phyloP scores from a whole-genome alignment of 2,329 filamentous ascomycete species.

The Diatrype stigma region DNA sequence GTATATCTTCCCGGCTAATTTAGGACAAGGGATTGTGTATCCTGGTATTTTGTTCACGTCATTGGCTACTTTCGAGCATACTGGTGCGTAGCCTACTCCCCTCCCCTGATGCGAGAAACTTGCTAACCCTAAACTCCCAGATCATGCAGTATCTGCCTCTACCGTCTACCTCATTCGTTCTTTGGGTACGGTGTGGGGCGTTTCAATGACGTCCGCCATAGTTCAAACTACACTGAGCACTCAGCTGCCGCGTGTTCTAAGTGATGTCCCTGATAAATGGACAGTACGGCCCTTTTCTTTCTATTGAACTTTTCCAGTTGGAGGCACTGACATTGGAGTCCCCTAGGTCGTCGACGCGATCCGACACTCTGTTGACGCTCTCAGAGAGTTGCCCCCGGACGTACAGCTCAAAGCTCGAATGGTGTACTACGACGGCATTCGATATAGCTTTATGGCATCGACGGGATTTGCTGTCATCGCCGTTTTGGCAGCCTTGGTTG shows the following conservation, averaged over 20 bases:
- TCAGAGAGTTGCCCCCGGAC: constrained; percentile 51
- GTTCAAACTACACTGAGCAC: constrained; percentile 57
- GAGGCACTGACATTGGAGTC: constrained; percentile 14
- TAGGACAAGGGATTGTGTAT: constrained; percentile 58
- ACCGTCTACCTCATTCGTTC: constrained; percentile 62
- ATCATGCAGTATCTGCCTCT: constrained; percentile 59
- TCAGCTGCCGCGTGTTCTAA: constrained; percentile 49
- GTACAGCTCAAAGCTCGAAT: constrained; percentile 51
- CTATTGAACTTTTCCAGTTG: constrained; percentile 9
- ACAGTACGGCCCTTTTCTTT: constrained; percentile 39
- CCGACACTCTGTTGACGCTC: constrained; percentile 54
- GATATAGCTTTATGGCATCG: constrained; percentile 52
- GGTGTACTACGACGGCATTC: constrained; percentile 58
- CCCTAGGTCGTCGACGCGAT: constrained; percentile 57
- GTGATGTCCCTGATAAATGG: constrained; percentile 53
- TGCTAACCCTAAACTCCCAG: constrained; percentile 30
- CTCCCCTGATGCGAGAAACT: neutral
- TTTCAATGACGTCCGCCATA: constrained; percentile 58
- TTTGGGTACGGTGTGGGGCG: constrained; percentile 60
- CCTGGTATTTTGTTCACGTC: constrained; percentile 58
- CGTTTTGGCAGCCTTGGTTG: constrained; percentile 43
- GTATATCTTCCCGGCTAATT: constrained; percentile 53
- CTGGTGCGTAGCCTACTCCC: constrained; percentile 39
- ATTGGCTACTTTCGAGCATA: constrained; percentile 58
- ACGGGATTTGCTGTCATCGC: constrained; percentile 48